phyloP scores from a whole-genome alignment of 768 basidiomycete species.

The Exsudoporus frostii region DNA sequence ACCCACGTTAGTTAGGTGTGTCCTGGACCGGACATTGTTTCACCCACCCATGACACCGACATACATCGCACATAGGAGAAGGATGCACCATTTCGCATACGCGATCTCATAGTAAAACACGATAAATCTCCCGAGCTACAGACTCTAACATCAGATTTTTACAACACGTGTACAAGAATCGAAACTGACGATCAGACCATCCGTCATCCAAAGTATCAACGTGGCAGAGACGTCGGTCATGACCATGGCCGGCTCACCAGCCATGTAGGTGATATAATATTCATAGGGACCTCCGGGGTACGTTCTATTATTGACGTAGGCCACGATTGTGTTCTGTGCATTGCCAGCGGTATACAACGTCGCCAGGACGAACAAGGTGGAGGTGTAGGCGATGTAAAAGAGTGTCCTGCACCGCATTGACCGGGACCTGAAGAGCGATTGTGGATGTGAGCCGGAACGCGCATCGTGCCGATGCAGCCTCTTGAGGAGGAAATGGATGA shows the following conservation, averaged over 20 bases:
- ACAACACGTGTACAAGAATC: neutral
- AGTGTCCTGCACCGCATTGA: conserved; percentile 17
- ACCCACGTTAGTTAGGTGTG: neutral
- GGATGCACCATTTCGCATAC: conserved; percentile 26
- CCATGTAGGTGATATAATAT: conserved; percentile 25
- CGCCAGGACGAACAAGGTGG: conserved; percentile 25
- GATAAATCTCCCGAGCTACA: conserved; percentile 25
- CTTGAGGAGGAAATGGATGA: conserved; percentile 17
- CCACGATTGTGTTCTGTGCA: conserved; percentile 27
- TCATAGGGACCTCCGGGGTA: conserved; percentile 26
- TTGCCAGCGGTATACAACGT: conserved; percentile 29
- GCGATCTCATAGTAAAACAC: conserved; percentile 19
- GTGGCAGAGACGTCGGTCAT: conserved; percentile 22
- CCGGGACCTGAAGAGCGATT: neutral
- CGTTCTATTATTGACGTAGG: conserved; percentile 29
- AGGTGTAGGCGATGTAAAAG: conserved; percentile 28
- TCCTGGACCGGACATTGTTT: neutral
- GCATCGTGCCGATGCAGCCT: conserved; percentile 11
- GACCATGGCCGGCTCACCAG: conserved; percentile 20
- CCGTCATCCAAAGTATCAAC: conserved; percentile 32
- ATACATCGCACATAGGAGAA: conserved; percentile 24
- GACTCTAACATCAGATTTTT: neutral
- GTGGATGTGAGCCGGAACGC: conserved; percentile 6
- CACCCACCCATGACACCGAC: conserved; percentile 22
- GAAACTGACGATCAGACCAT: conserved; percentile 25